Percentiles rank a stretch among this genome's conserved stretches.
Conservation (phyloP, 345 rosid species). For the Arabis hirsuta region DNA sequence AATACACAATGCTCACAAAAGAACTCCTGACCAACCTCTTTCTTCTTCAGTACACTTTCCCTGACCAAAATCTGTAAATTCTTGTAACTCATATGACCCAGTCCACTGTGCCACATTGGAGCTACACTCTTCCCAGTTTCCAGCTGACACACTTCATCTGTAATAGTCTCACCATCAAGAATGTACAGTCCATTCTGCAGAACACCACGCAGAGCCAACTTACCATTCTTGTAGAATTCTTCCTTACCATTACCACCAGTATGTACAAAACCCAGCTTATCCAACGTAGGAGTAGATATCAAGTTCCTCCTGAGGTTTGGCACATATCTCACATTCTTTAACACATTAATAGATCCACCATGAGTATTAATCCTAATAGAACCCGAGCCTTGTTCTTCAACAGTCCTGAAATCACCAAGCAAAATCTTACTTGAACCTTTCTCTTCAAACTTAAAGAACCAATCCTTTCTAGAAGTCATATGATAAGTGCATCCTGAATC, state of each 20-base stretch:
- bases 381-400: not conserved
- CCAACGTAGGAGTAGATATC: not conserved
- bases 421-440: no score
- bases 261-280: not conserved
- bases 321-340: not conserved
- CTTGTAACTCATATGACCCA: no score
- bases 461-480: no score
- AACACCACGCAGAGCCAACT: not conserved
- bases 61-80: no score
- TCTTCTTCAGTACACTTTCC: no score
- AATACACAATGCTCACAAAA: no score
- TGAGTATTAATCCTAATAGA: not conserved
- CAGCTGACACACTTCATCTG: no score
- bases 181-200: rapidly evolving
- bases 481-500: not conserved
- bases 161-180: not conserved
- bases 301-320: not conserved
- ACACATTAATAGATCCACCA: not conserved
- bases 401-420: not conserved
- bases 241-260: no score
- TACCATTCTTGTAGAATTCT: not conserved
- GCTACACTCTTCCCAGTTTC: no score
- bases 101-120: no score
- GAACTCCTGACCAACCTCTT: no score
- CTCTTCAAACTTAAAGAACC: no score